These are phyloP conservation scores for Phyllostachys edulis DNA, from an alignment of 176 grass and related monocot genomes.

Conservation along the genomic window DNA sequence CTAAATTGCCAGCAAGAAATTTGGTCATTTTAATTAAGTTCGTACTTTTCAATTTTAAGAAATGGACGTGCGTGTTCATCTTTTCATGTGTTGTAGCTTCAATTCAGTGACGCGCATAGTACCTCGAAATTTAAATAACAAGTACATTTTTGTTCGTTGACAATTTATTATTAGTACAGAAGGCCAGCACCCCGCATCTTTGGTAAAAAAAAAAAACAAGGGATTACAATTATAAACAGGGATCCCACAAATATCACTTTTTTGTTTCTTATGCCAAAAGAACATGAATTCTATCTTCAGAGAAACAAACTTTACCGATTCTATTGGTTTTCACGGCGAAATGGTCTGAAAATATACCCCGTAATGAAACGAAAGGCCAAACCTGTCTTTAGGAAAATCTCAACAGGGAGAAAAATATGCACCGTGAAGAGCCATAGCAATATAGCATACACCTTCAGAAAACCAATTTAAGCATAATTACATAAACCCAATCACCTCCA, in stretches of 20 bases:
- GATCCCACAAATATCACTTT: background rate
- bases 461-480: background rate
- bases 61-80: background rate
- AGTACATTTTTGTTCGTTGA: background rate
- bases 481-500: background rate
- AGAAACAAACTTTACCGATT: background rate
- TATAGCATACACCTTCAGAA: background rate
- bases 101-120: background rate
- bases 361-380: background rate
- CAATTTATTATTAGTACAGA: background rate
- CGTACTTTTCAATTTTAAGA: background rate
- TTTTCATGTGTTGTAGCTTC: background rate
- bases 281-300: conserved; percentile 7
- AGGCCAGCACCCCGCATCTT: background rate
- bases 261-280: background rate
- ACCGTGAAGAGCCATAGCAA: background rate
- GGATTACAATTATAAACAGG: background rate
- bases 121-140: background rate
- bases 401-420: background rate
- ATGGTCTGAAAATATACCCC: background rate
- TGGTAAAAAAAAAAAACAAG: background rate
- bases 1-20: background rate
- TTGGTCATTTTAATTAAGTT: background rate
- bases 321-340: background rate
- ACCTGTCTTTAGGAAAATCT: background rate